Conservation (phyloP, 2,329 filamentous ascomycete species). For the Whalleya microplaca region DNA sequence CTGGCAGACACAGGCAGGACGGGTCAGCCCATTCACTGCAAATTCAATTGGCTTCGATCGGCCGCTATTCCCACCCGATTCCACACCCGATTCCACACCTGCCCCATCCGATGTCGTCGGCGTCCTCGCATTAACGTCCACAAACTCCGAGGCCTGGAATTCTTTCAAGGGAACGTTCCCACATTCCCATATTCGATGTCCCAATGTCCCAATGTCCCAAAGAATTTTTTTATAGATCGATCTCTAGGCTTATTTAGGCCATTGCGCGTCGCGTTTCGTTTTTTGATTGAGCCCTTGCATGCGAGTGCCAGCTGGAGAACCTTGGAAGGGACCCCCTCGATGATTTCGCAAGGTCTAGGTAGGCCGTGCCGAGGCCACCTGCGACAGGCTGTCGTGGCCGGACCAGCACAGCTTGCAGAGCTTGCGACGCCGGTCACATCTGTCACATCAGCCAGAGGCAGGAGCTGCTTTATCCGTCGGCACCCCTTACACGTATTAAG, state of each 20-base stretch:
- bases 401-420: constrained; percentile 19
- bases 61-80: too few species aligned
- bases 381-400: constrained; percentile 30
- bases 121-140: background rate
- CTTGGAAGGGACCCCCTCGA: constrained; percentile 15
- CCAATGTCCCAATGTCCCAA: background rate
- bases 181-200: too few species aligned
- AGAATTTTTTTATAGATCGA: background rate
- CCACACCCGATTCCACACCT: constrained; percentile 9
- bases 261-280: background rate
- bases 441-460: constrained; percentile 14
- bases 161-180: background rate
- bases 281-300: background rate
- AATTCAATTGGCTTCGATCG: constrained; percentile 16
- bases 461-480: constrained; percentile 17
- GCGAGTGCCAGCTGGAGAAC: background rate
- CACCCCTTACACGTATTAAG: constrained; percentile 16
- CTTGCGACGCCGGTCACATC: constrained; percentile 17
- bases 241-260: background rate
- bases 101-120: constrained; percentile 26
- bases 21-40: constrained; percentile 1
- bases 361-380: constrained; percentile 32
- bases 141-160: background rate
- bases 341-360: constrained; percentile 30
- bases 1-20: too few species aligned